Evolutionary conservation across 108 stramenopile species (phyloP).

Genomic region (Bacterosira constricta): DNA sequence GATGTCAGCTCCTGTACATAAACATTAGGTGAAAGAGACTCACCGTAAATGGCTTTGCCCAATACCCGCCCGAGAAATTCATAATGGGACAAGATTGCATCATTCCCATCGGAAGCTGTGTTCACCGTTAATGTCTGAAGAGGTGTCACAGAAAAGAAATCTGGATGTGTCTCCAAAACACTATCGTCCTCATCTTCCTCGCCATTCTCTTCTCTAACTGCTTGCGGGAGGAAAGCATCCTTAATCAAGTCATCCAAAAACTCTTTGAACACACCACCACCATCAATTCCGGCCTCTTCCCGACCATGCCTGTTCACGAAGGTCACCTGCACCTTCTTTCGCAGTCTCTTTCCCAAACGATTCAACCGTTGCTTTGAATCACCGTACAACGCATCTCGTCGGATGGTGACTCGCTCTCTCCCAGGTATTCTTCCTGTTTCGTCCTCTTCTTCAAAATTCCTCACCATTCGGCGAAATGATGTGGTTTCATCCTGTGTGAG

Average conservation of each 20-base stretch:
- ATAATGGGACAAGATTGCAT: slow-evolving; percentile 62
- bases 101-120: slow-evolving; percentile 45
- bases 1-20: slow-evolving; percentile 33
- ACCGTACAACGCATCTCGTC: slow-evolving; percentile 69
- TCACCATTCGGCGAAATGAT: slow-evolving; percentile 39
- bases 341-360: slow-evolving; percentile 60
- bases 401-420: slow-evolving; percentile 71
- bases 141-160: slow-evolving; percentile 73
- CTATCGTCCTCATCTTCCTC: slow-evolving; percentile 17
- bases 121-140: slow-evolving; percentile 73
- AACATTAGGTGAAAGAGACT: slow-evolving; percentile 47
- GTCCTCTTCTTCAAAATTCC: slow-evolving; percentile 44
- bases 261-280: slow-evolving; percentile 99
- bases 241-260: slow-evolving; percentile 85
- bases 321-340: slow-evolving; percentile 90
- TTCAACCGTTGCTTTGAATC: slow-evolving; percentile 82
- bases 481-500: slow-evolving; percentile 45
- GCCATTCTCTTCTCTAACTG: slow-evolving; percentile 6
- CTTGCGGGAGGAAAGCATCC: slow-evolving; percentile 67
- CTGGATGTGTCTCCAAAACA: slow-evolving; percentile 30
- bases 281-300: slow-evolving; percentile 99
- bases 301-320: slow-evolving; percentile 92
- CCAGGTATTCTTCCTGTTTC: slow-evolving; percentile 45
- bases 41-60: slow-evolving; percentile 95
- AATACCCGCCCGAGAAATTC: slow-evolving; percentile 94